These are phyloP conservation scores for Kwoniella bestiolae DNA, from an alignment of 768 basidiomycete genomes.

Conservation along the genomic window DNA sequence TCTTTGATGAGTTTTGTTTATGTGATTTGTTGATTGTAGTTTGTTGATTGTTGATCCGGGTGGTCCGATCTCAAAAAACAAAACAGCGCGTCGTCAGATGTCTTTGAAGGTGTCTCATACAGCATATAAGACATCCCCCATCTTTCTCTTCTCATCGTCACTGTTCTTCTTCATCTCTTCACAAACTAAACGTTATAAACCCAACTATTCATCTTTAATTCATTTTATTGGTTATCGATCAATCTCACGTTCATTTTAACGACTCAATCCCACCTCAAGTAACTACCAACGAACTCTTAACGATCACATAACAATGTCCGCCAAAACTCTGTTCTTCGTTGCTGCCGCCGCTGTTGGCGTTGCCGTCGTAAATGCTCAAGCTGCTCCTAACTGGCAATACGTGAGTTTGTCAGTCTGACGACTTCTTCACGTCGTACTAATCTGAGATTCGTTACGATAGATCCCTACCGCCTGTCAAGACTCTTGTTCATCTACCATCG, in stretches of 20 bases:
- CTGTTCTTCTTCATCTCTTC: neutral
- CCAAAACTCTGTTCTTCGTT: conserved; percentile 39
- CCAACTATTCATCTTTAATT: neutral
- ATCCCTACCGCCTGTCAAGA: conserved; percentile 50
- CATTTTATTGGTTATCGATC: neutral
- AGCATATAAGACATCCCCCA: neutral
- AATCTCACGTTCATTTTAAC: conserved; percentile 21
- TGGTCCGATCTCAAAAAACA: neutral
- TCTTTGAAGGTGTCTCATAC: conserved; percentile 8
- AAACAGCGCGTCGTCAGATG: conserved; percentile 11
- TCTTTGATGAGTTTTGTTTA: too few species aligned
- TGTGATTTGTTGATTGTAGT: neutral
- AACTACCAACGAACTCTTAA: conserved; percentile 3
- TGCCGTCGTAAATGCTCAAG: conserved; percentile 39
- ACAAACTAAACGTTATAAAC: neutral
- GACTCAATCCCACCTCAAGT: neutral
- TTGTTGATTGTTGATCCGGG: conserved; percentile 4
- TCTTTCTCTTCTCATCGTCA: neutral
- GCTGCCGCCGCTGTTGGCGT: conserved; percentile 41
- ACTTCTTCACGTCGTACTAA: neutral
- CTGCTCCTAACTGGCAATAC: conserved; percentile 46
- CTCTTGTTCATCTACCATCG: conserved; percentile 43
- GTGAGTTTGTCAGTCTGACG: conserved; percentile 22
- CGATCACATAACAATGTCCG: conserved; percentile 31
- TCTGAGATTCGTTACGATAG: conserved; percentile 11